phyloP scores from a whole-genome alignment of 805 yeast genomes.

The Metschnikowia similis region DNA sequence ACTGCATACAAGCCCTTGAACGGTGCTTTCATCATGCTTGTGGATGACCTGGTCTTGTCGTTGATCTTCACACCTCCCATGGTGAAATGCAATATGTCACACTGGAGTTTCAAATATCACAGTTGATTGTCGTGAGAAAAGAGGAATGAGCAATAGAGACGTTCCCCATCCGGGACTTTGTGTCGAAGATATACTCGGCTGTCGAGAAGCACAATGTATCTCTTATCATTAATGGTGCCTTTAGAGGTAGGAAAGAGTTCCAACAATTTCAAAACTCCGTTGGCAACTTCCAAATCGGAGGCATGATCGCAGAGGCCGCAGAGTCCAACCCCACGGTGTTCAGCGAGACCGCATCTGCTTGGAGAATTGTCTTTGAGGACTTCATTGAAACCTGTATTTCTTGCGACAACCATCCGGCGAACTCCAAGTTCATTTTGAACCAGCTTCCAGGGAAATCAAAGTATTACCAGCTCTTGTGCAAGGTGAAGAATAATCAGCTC shows the following conservation, averaged over 20 bases:
- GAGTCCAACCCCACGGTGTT: slow-evolving; percentile 85
- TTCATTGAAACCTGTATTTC: slow-evolving; percentile 50
- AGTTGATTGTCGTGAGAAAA: slow-evolving; percentile 87
- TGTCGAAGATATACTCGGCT: slow-evolving; percentile 56
- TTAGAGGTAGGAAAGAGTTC: slow-evolving; percentile 54
- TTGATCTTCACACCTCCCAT: slow-evolving; percentile 68
- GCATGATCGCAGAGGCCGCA: slow-evolving; percentile 91
- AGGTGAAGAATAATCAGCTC: slow-evolving; percentile 53
- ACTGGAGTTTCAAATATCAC: slow-evolving; percentile 89
- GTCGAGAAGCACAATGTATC: slow-evolving; percentile 63
- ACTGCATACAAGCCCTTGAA: slow-evolving; percentile 39
- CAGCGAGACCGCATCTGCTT: slow-evolving; percentile 38
- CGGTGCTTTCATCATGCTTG: slow-evolving; percentile 22
- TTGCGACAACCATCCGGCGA: slow-evolving; percentile 56
- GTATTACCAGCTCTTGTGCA: slow-evolving; percentile 53
- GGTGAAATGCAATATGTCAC: slow-evolving; percentile 54
- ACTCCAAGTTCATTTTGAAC: slow-evolving; percentile 77
- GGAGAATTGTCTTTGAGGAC: slow-evolving; percentile 54
- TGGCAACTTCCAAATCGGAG: slow-evolving; percentile 62
- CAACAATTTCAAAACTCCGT: slow-evolving; percentile 45
- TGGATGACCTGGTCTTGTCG: slow-evolving; percentile 38
- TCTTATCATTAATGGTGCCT: slow-evolving; percentile 78
- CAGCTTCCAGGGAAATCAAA: slow-evolving; percentile 73
- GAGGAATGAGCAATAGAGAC: slow-evolving; percentile 84
- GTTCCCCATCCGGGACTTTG: slow-evolving; percentile 68